Evolutionary conservation across 1,139 yeast species (phyloP).

Genomic region (Candida tunisiensis): DNA sequence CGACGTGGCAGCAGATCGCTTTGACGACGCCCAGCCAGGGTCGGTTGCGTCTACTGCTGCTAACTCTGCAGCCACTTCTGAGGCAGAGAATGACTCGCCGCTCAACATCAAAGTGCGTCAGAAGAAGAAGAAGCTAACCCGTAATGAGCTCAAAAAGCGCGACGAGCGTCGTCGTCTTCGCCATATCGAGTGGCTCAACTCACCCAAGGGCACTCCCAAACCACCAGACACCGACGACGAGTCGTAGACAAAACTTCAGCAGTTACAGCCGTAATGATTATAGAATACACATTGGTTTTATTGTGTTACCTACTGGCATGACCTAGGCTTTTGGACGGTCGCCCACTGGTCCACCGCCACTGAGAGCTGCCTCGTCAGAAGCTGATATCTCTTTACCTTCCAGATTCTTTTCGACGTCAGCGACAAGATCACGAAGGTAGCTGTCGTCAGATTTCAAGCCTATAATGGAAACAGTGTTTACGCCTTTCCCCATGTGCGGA

Average conservation of each 20-base stretch:
- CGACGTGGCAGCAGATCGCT: constrained; percentile 51
- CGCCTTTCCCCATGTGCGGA: constrained; percentile 51
- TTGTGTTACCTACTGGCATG: no score
- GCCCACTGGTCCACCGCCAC: no score
- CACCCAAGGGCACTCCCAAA: constrained; percentile 96
- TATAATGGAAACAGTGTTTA: constrained; percentile 56
- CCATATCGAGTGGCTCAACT: constrained; percentile 84
- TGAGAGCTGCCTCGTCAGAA: constrained; percentile 30
- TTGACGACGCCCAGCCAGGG: constrained; percentile 49
- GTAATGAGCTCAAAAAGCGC: constrained; percentile 86
- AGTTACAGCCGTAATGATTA: not conserved
- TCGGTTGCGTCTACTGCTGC: constrained; percentile 25
- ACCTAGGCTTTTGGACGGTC: no score
- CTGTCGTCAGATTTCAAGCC: constrained; percentile 30
- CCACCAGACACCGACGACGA: constrained; percentile 91
- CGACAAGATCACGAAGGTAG: constrained; percentile 29
- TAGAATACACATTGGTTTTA: not conserved
- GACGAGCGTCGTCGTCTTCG: constrained; percentile 91
- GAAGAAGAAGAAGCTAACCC: constrained; percentile 79
- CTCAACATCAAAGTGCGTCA: constrained; percentile 85
- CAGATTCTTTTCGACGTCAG: constrained; percentile 27
- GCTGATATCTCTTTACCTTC: constrained; percentile 38
- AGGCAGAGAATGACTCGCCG: constrained; percentile 50
- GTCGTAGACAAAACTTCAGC: constrained; percentile 26
- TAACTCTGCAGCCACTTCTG: constrained; percentile 15